Conservation (phyloP, 2,329 filamentous ascomycete species). For the Paracorniculantispora psalliotae region DNA sequence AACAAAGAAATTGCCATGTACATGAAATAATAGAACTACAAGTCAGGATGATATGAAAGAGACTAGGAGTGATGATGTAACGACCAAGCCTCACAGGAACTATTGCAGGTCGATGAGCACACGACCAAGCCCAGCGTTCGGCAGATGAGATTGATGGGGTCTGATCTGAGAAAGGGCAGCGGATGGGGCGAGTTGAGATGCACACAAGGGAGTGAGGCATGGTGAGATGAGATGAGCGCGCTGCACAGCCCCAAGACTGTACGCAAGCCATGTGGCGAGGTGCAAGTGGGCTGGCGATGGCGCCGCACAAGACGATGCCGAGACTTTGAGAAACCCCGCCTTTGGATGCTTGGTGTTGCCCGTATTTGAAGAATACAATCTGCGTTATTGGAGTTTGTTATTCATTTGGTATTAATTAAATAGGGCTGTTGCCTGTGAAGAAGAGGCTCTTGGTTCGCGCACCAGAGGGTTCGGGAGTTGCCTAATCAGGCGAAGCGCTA, state of each 20-base stretch:
- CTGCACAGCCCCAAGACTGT: slow-evolving; percentile 5
- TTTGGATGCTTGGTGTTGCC: no score
- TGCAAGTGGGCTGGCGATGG: not conserved
- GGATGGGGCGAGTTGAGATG: no score
- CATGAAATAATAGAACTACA: not conserved
- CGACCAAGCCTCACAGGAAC: not conserved
- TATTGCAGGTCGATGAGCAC: no score
- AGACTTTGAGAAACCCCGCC: not conserved
- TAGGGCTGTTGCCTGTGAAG: not conserved
- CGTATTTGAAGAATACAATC: no score
- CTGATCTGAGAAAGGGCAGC: no score
- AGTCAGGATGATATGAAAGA: no score
- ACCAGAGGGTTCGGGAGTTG: not conserved
- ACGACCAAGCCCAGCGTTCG: no score
- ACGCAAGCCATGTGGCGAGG: slow-evolving; percentile 3
- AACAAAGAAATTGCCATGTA: not conserved
- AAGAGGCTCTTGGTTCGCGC: not conserved
- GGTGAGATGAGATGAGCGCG: not conserved
- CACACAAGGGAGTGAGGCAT: not conserved
- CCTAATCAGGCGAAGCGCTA: not conserved
- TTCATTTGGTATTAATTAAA: no score
- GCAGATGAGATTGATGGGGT: not conserved
- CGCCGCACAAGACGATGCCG: not conserved
- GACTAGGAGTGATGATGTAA: not conserved
- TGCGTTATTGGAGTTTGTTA: no score